Conservation (phyloP, 345 rosid species). For the Noccaea bulbosa region DNA sequence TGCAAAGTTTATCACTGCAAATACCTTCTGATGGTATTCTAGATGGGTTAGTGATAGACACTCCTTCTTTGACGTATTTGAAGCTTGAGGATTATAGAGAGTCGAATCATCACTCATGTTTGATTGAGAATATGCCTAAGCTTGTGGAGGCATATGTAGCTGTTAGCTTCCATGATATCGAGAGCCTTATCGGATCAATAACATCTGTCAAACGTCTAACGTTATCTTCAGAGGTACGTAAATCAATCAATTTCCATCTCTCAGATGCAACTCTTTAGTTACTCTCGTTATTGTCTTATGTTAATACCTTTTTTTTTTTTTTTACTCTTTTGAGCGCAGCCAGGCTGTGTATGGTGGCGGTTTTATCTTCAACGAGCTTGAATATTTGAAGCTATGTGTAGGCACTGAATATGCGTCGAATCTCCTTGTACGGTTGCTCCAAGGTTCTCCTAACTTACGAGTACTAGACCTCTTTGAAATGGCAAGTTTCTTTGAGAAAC, state of each 20-base stretch:
- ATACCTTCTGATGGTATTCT: background rate
- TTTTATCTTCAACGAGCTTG: conserved; percentile 16
- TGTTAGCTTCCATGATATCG: background rate
- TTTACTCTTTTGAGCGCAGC: background rate
- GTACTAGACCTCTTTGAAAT: background rate
- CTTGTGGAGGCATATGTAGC: conserved; percentile 18
- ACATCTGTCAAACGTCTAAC: conserved; percentile 27
- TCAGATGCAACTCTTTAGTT: background rate
- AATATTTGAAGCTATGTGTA: conserved; percentile 14
- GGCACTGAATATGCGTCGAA: background rate
- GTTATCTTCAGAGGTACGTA: background rate
- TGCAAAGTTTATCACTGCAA: background rate
- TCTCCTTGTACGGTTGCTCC: conserved; percentile 9
- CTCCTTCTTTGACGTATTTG: conserved; percentile 12
- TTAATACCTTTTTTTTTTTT: no score
- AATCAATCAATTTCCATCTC: background rate
- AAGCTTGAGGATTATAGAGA: background rate
- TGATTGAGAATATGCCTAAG: conserved; percentile 7
- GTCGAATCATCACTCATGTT: background rate
- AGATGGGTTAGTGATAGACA: background rate
- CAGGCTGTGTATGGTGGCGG: background rate
- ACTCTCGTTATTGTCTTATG: background rate
- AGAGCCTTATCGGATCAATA: conserved; percentile 6
- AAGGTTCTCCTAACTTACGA: conserved; percentile 24
- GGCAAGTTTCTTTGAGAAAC: background rate